These are phyloP conservation scores for Penicillium longicatenatum DNA, from an alignment of 495 filamentous ascomycete genomes.

Conservation along the genomic window DNA sequence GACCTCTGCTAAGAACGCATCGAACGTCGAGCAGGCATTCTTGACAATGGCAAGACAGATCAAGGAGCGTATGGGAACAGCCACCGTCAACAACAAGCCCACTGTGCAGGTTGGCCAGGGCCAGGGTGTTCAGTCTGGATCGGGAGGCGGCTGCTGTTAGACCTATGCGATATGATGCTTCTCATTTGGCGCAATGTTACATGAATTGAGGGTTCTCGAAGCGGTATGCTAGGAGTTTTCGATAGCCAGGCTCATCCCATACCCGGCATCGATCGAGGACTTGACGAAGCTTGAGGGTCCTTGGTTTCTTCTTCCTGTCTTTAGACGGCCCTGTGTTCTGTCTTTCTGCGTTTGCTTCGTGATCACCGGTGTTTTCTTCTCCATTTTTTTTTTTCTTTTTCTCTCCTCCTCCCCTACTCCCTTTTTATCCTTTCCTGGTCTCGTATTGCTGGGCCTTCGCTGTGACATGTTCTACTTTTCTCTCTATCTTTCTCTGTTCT, in stretches of 20 bases:
- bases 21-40: slow-evolving; percentile 99
- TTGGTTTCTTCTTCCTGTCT: slow-evolving; percentile 33
- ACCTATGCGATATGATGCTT: slow-evolving; percentile 35
- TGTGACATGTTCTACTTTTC: slow-evolving; percentile 21
- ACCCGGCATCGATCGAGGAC: slow-evolving; percentile 21
- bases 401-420: slow-evolving; percentile 1
- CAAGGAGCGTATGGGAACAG: slow-evolving; percentile 99
- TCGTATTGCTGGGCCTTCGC: slow-evolving; percentile 33
- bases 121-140: slow-evolving; percentile 90
- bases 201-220: slow-evolving; percentile 28
- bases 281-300: slow-evolving; percentile 16
- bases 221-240: slow-evolving; percentile 22
- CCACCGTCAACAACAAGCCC: slow-evolving; percentile 96
- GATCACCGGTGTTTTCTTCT: slow-evolving; percentile 31
- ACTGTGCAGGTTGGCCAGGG: slow-evolving; percentile 93
- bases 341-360: slow-evolving; percentile 30
- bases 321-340: slow-evolving; percentile 43
- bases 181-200: slow-evolving; percentile 35
- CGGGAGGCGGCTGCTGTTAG: slow-evolving; percentile 93
- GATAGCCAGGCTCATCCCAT: slow-evolving; percentile 19
- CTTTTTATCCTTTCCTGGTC: slow-evolving; percentile 24
- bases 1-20: slow-evolving; percentile 98
- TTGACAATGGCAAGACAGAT: slow-evolving; percentile 99
- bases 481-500: slow-evolving; percentile 16
- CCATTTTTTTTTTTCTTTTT: slow-evolving; percentile 13